A percentile compares a stretch with the other conserved stretches of the same genome.
phyloP scores from a whole-genome alignment of 2,329 filamentous ascomycete genomes.

The Thyridium curvatum region DNA sequence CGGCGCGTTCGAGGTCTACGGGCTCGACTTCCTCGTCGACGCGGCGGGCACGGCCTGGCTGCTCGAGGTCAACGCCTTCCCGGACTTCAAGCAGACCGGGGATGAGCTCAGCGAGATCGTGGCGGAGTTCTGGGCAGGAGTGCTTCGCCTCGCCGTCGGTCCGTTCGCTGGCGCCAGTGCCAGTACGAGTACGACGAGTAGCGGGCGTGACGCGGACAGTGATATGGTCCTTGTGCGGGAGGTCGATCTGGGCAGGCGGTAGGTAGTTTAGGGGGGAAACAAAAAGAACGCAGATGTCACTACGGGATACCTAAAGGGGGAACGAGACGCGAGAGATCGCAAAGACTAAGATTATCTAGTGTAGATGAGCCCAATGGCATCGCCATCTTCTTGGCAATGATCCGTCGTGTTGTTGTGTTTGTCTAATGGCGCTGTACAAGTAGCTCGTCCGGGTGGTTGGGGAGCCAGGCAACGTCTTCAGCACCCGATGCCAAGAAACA shows the following conservation, averaged over 20 bases:
- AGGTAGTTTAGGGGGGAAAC: too few relatives aligned
- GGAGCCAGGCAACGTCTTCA: too few relatives aligned
- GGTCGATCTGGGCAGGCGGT: conserved; percentile 45
- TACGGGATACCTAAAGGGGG: too few relatives aligned
- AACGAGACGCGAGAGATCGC: too few relatives aligned
- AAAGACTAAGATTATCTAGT: neutral
- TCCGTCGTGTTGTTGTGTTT: too few relatives aligned
- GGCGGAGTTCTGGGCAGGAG: conserved; percentile 67
- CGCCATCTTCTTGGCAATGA: too few relatives aligned
- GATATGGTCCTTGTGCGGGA: conserved; percentile 45
- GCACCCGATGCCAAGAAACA: too few relatives aligned
- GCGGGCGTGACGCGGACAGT: conserved; percentile 14
- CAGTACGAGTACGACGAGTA: conserved; percentile 12
- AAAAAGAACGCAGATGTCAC: too few relatives aligned
- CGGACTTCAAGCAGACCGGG: conserved; percentile 91
- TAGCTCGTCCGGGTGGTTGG: too few relatives aligned
- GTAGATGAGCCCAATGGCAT: too few relatives aligned
- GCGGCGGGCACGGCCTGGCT: conserved; percentile 59
- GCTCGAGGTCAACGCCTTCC: conserved; percentile 92
- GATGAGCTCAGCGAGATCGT: conserved; percentile 66
- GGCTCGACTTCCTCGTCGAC: conserved; percentile 84
- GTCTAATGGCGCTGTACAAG: too few relatives aligned
- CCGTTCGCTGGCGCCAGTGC: conserved; percentile 38
- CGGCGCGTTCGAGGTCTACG: conserved; percentile 88
- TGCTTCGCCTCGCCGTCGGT: conserved; percentile 60